Evolutionary conservation across 2,329 filamentous ascomycete species (phyloP), one percentile per base, ranked within the genome.

Genomic region (Apiospora malaysiana): DNA sequence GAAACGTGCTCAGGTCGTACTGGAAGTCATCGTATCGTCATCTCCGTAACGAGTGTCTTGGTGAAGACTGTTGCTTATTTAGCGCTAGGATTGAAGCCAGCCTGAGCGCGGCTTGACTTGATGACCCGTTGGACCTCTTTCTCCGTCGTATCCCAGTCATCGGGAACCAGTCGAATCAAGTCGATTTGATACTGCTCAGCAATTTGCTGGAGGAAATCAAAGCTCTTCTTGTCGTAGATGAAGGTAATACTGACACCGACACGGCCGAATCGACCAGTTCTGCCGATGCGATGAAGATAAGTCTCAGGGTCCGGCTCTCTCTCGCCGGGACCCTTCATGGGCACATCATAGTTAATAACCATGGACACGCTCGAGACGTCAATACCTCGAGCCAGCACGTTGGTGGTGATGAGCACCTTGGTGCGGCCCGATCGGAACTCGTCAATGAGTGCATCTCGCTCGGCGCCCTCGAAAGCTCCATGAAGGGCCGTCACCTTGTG

Each of bases 351-450:
- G 86, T 99, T 99, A 86, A 99, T 94, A 69, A 99, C 96, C 92
- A 99, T 96, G 12, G 94, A 97, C 18, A 99, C 96, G 40, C 84
- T 97, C 82, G 80, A 98, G 85, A 91, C 89, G 79, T 99, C 96
- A 77, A 99, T 98, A 80, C 96, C 96, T 79, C 96, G 94, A 10
- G 96, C 93, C 71, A 99, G 89, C 47, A 99, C 95, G 79, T 99
- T 99, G 76, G 96, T 99, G 1, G 96, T 97, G 79, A 99, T 98
- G 73, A 99, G 91, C 10, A 99, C 96, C 85, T 99, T 99, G 78
- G 94, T 94, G 71, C 92, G 88, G 49, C 95, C 95, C 63, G 85
- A 89, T 71, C 96, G 91, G 89, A 99, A 99, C 71, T 93, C 89
- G 78, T 95, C 90, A 72, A 99, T 91, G 72, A 98, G 89, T 0